phyloP scores from a whole-genome alignment of 129 eudicot genomes.

The Scalesia atractyloides region DNA sequence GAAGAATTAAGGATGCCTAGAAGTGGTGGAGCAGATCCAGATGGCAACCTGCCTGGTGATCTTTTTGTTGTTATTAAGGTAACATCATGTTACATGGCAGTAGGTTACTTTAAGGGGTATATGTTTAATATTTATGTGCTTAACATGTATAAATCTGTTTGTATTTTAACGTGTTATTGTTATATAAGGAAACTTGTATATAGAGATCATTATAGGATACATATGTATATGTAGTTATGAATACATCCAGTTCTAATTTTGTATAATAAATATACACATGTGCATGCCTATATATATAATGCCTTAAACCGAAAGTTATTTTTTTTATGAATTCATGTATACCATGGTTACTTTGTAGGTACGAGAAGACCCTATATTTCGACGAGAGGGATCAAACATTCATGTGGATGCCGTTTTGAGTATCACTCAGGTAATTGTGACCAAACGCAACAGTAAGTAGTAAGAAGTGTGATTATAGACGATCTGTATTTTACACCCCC shows the following conservation, averaged over 20 bases:
- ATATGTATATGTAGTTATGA: constrained; percentile 4
- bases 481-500: too few relatives aligned
- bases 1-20: constrained; percentile 69
- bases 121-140: not conserved
- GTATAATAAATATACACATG: not conserved
- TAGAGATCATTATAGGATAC: not conserved
- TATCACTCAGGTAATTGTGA: constrained; percentile 73
- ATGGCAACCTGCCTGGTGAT: constrained; percentile 92
- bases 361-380: constrained; percentile 82
- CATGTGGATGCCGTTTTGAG: constrained; percentile 81
- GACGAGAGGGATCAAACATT: constrained; percentile 82
- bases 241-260: not conserved
- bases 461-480: not conserved
- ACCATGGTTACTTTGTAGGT: constrained; percentile 45
- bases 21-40: constrained; percentile 96
- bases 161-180: not conserved
- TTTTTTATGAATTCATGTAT: not conserved
- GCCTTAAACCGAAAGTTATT: not conserved
- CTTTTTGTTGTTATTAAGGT: constrained; percentile 80
- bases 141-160: not conserved
- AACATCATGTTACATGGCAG: constrained; percentile 13
- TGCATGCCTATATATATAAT: not conserved
- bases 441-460: not conserved
- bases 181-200: not conserved
- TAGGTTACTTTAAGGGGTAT: not conserved